These are phyloP conservation scores for Artomyces pyxidatus DNA, from an alignment of 768 basidiomycete species.

Conservation along the genomic window DNA sequence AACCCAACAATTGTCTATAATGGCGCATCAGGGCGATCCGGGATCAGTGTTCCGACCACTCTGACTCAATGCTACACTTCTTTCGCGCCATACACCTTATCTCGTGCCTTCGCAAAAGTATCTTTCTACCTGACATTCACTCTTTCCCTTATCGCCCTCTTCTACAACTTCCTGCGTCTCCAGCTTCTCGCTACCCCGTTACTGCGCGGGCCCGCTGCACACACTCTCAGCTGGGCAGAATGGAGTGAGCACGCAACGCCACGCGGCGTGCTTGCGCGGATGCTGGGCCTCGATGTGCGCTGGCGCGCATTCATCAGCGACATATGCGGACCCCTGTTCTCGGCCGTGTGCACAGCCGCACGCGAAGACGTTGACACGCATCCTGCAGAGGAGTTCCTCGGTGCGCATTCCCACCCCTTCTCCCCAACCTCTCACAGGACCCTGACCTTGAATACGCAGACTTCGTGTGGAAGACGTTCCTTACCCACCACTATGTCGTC, in stretches of 20 bases:
- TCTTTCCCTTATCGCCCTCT: slow-evolving; percentile 33
- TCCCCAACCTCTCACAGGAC: background rate
- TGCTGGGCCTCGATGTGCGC: slow-evolving; percentile 37
- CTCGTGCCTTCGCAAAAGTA: background rate
- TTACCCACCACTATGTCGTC: slow-evolving; percentile 63
- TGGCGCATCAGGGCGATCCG: slow-evolving; percentile 47
- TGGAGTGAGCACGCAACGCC: slow-evolving; percentile 42
- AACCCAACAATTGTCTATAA: slow-evolving; percentile 53
- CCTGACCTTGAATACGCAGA: slow-evolving; percentile 29
- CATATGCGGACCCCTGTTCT: slow-evolving; percentile 58
- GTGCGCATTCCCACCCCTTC: slow-evolving; percentile 28
- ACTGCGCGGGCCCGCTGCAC: slow-evolving; percentile 14
- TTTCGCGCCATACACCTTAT: slow-evolving; percentile 16
- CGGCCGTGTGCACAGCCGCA: slow-evolving; percentile 64
- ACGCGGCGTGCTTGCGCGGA: slow-evolving; percentile 29
- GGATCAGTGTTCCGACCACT: slow-evolving; percentile 41
- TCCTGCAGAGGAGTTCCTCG: slow-evolving; percentile 59
- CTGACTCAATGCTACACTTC: slow-evolving; percentile 7
- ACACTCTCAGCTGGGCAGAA: slow-evolving; percentile 36
- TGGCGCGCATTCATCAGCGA: slow-evolving; percentile 47
- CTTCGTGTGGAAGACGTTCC: slow-evolving; percentile 62
- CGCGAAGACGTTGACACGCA: slow-evolving; percentile 44
- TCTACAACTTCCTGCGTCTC: slow-evolving; percentile 19
- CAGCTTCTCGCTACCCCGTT: slow-evolving; percentile 24
- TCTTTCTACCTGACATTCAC: slow-evolving; percentile 31